These are phyloP conservation scores for Epichloe sp. DNA, from an alignment of 2,329 filamentous ascomycete species.

Conservation along the genomic window DNA sequence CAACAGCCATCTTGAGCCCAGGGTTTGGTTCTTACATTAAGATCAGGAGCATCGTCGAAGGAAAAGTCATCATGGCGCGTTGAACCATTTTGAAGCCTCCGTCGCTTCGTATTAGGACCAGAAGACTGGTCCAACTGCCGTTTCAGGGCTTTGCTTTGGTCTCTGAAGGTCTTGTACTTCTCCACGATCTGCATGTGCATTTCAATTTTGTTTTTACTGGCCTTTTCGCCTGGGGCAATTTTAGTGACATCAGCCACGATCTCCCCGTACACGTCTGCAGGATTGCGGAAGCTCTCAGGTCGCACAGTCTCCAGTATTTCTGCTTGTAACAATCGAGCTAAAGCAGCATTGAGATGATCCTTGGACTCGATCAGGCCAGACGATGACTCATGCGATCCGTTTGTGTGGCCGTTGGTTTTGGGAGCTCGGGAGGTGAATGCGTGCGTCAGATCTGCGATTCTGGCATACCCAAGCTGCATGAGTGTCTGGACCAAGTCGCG, in stretches of 20 bases:
- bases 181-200: conserved; percentile 43
- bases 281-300: conserved; percentile 42
- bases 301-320: conserved; percentile 56
- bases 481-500: conserved; percentile 63
- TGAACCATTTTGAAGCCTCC: conserved; percentile 39
- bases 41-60: conserved; percentile 28
- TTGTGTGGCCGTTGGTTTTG: conserved; percentile 21
- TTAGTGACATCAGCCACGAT: conserved; percentile 51
- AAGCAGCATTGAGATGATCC: conserved; percentile 34
- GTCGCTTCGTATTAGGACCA: conserved; percentile 32
- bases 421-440: conserved; percentile 36
- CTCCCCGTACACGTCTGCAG: conserved; percentile 45
- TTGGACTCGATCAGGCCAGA: conserved; percentile 29
- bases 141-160: conserved; percentile 38
- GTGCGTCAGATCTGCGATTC: conserved; percentile 54
- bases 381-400: conserved; percentile 19
- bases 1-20: background rate
- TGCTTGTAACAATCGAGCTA: conserved; percentile 44
- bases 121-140: conserved; percentile 33
- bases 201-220: conserved; percentile 51
- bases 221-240: conserved; percentile 27
- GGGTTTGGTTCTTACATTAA: conserved; percentile 35
- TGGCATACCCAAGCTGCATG: conserved; percentile 64
- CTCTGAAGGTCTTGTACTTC: conserved; percentile 39
- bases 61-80: conserved; percentile 13